Base-by-base conservation (phyloP, 768 basidiomycete species). In the Rhizopogon rudus region DNA sequence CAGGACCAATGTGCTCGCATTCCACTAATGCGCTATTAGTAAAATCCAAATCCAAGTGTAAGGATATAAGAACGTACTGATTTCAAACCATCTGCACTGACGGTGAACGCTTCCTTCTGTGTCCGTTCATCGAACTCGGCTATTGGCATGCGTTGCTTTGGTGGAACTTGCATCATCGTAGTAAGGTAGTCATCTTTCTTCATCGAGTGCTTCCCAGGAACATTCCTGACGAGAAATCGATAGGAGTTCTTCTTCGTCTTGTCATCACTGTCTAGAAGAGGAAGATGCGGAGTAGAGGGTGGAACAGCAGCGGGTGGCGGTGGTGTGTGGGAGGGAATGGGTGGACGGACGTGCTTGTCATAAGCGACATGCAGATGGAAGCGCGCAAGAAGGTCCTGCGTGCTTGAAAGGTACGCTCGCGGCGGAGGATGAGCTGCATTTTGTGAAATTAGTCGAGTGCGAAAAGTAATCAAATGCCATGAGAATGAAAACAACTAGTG, bases 161-260 rank as follows among this genome's bases (percentile, higher is more conserved):
- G 83, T 5, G 88, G 88, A 10, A 77, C 75, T 60, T 80, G 75
- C 75, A 91, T 87, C 59, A 82, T 81, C 1, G 72, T 81, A 40
- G 76, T 77, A 49, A 91, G 69, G 68, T 82, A 88, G 56, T 86
- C 83, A 61, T 91, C 88, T 67, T 86, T 91, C 74, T 88, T 89
- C 77, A 81, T 76, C 29, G 88, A 87, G 60, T 91, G 88, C 67
- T 90, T 91, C 56, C 88, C 88, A 58, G 87, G 87, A 44, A 87
- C 75, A 55, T 80, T 82, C 74, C 84, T 88, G 63, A 91, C 87
- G 53, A 90, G 79, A 62, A 89, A 84, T 61, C 82, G 87, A 63
- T 90, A 91, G 55, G 73, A 82, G 61, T 88, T 88, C 76, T 86
- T 87, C 75, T 80, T 83, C 79, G 85, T 90, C 79, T 75, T 77